Percentiles rank a stretch among this genome's conserved stretches.
Evolutionary conservation across 208 protist genomes (phyloP).

Genomic region (Blechomonas ayalai): DNA sequence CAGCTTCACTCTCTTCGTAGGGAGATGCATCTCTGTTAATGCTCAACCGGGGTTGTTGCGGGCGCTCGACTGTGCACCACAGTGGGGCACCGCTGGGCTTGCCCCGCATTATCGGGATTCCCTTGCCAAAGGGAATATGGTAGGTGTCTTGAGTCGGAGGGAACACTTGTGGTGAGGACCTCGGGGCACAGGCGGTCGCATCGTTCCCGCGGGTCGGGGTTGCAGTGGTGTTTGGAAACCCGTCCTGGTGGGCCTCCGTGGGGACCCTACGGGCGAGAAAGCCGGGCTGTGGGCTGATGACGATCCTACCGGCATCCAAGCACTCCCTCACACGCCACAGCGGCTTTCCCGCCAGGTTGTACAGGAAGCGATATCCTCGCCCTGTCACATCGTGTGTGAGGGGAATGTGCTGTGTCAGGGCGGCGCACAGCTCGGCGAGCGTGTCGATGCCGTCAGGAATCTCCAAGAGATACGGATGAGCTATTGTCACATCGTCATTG

Average conservation of each 20-base stretch:
- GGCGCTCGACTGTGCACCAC: no score
- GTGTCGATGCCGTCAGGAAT: constrained; percentile 47
- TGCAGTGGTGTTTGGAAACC: background rate
- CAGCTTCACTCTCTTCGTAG: no score
- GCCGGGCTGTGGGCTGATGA: constrained; percentile 49
- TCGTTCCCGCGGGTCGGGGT: background rate
- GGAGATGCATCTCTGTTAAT: no score
- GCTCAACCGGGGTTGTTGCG: no score
- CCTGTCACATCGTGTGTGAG: constrained; percentile 12
- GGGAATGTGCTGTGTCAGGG: constrained; percentile 34
- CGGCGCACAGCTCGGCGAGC: constrained; percentile 48
- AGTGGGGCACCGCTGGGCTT: no score
- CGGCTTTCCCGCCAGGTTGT: constrained; percentile 47
- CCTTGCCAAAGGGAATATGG: no score
- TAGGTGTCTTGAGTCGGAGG: no score
- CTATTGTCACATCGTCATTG: constrained; percentile 51
- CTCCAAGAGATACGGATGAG: constrained; percentile 19
- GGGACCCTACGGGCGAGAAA: constrained; percentile 29
- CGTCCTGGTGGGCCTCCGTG: background rate
- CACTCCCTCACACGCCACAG: constrained; percentile 74
- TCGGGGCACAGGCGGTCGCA: background rate
- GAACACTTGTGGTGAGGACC: background rate
- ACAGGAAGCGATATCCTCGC: constrained; percentile 63
- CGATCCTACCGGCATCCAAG: constrained; percentile 35
- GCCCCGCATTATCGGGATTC: no score